phyloP scores from a whole-genome alignment of 768 basidiomycete genomes.

The Vishniacozyma victoriae region DNA sequence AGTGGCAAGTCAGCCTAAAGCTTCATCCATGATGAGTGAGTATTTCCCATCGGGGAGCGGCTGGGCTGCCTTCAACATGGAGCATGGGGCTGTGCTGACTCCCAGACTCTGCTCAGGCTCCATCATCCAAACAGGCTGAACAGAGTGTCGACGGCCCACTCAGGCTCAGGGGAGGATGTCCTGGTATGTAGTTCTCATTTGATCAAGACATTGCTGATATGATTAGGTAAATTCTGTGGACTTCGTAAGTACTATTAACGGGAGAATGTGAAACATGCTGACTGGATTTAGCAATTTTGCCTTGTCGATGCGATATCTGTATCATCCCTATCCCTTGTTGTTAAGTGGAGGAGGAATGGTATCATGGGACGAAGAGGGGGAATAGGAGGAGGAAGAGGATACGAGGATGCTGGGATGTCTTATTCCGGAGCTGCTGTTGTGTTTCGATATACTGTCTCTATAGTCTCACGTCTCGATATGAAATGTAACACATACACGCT shows the following conservation, averaged over 20 bases:
- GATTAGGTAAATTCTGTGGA: slow-evolving; percentile 30
- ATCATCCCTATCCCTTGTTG: neutral
- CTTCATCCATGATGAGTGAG: slow-evolving; percentile 29
- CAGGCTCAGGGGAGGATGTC: no score
- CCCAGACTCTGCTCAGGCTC: neutral
- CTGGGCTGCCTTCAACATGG: neutral
- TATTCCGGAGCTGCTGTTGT: no score
- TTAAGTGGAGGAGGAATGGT: no score
- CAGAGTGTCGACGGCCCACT: neutral
- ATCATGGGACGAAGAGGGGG: no score
- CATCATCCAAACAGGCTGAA: neutral
- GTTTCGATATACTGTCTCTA: no score
- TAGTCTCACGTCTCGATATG: no score
- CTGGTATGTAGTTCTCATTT: neutral
- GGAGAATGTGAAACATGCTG: neutral
- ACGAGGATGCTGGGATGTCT: no score
- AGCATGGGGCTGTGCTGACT: neutral
- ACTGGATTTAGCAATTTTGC: neutral
- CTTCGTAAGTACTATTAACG: slow-evolving; percentile 22
- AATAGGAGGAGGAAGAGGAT: no score
- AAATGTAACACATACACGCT: no score
- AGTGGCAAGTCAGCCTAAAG: slow-evolving; percentile 29
- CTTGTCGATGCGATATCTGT: neutral
- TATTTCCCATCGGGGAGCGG: neutral
- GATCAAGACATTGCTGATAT: neutral